phyloP scores from a whole-genome alignment of 345 rosid genomes.

The Bruguiera parviflora region DNA sequence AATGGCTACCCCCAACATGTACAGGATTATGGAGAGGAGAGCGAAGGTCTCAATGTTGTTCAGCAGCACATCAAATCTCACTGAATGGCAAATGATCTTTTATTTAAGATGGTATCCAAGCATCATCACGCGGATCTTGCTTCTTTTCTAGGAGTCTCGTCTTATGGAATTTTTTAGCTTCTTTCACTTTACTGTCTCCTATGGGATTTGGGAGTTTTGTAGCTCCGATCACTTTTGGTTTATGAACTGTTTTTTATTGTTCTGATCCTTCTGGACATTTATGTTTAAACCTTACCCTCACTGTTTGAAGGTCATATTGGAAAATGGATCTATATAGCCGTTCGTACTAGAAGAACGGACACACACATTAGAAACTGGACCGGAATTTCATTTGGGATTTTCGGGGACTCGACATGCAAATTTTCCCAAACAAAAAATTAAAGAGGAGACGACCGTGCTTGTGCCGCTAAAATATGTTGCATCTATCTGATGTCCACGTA shows the following conservation, averaged over 20 bases:
- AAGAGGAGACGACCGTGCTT: too few relatives aligned
- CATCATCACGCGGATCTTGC: neutral
- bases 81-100: slow-evolving; percentile 16
- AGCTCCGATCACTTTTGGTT: too few relatives aligned
- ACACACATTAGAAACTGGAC: too few relatives aligned
- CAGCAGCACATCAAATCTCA: slow-evolving; percentile 49
- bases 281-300: too few relatives aligned
- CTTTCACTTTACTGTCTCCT: neutral
- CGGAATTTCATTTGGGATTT: too few relatives aligned
- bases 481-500: too few relatives aligned
- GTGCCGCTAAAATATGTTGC: too few relatives aligned
- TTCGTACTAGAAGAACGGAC: too few relatives aligned
- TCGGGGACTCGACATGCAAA: too few relatives aligned
- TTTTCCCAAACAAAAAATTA: too few relatives aligned
- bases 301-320: too few relatives aligned
- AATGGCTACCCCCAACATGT: neutral
- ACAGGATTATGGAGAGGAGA: slow-evolving; percentile 68
- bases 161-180: neutral
- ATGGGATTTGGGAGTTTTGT: neutral
- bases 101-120: neutral
- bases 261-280: neutral
- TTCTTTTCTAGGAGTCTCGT: neutral
- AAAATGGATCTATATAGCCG: too few relatives aligned
- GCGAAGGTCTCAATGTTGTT: slow-evolving; percentile 46
- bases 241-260: neutral